phyloP scores from a whole-genome alignment of 2,329 filamentous ascomycete species.

The Talaromyces sp. region DNA sequence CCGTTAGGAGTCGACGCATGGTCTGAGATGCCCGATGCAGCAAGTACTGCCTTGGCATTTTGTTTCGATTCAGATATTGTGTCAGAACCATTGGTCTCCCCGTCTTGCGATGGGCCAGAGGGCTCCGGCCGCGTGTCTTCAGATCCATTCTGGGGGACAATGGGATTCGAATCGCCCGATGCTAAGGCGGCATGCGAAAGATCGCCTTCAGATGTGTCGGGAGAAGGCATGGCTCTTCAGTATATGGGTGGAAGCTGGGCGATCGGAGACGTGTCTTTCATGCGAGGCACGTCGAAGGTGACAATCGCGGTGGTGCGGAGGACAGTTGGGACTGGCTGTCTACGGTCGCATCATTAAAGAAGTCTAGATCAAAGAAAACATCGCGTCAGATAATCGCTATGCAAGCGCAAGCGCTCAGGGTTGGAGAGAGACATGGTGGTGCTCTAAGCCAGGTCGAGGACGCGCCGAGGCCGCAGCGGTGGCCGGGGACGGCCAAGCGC shows the following conservation, averaged over 20 bases:
- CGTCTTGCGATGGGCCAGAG: slow-evolving; percentile 18
- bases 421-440: background rate
- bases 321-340: slow-evolving; percentile 15
- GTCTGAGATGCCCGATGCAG: slow-evolving; percentile 41
- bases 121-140: slow-evolving; percentile 18
- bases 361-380: background rate
- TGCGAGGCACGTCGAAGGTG: slow-evolving; percentile 16
- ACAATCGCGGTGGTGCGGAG: slow-evolving; percentile 18
- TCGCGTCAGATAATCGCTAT: background rate
- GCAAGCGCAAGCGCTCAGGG: background rate
- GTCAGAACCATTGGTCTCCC: slow-evolving; percentile 21
- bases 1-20: slow-evolving; percentile 24
- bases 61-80: slow-evolving; percentile 55
- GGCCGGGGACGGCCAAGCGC: background rate
- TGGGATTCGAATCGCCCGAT: slow-evolving; percentile 18
- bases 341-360: slow-evolving; percentile 28
- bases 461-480: background rate
- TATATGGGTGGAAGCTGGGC: background rate
- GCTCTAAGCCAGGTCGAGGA: background rate
- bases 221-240: slow-evolving; percentile 28
- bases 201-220: slow-evolving; percentile 21
- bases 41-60: slow-evolving; percentile 55
- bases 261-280: slow-evolving; percentile 15
- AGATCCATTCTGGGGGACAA: slow-evolving; percentile 19
- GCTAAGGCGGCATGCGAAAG: slow-evolving; percentile 19